Percentiles rank a stretch among this genome's conserved stretches.
phyloP scores from a whole-genome alignment of 2,329 filamentous ascomycete genomes.

The Trichoderma sp. region DNA sequence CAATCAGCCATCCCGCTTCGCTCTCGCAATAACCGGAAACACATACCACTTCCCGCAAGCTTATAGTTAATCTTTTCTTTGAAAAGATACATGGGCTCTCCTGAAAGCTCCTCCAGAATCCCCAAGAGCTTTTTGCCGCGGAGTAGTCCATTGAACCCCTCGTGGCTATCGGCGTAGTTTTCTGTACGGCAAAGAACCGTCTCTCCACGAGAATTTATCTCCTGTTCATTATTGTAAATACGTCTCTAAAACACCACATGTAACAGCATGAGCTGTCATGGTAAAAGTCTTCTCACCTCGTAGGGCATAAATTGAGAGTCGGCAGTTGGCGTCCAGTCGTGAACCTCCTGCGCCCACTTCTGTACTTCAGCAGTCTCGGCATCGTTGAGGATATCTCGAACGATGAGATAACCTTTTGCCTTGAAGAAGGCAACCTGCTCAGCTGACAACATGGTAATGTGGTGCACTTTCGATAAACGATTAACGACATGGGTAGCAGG shows the following conservation, averaged over 20 bases:
- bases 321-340: not conserved
- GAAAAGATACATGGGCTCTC: not conserved
- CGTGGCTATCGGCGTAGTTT: not conserved
- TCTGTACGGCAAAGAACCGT: not conserved
- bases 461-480: not conserved
- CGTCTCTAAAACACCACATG: not conserved
- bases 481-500: not conserved
- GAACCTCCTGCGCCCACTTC: slow-evolving; percentile 8
- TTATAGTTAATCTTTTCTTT: slow-evolving; percentile 6
- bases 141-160: not conserved
- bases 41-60: not conserved
- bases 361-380: not conserved
- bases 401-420: not conserved
- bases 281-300: not conserved
- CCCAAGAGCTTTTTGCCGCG: not conserved
- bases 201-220: slow-evolving; percentile 1
- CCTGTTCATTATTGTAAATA: not conserved
- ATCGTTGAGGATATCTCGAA: not conserved
- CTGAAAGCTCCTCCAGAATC: not conserved
- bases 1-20: not conserved
- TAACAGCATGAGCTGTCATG: not conserved
- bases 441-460: not conserved
- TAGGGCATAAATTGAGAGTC: slow-evolving; percentile 11
- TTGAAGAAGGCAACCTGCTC: not conserved
- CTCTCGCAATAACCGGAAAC: not conserved